phyloP scores from a whole-genome alignment of 139 green algal genomes.

The Volvox africanus region DNA sequence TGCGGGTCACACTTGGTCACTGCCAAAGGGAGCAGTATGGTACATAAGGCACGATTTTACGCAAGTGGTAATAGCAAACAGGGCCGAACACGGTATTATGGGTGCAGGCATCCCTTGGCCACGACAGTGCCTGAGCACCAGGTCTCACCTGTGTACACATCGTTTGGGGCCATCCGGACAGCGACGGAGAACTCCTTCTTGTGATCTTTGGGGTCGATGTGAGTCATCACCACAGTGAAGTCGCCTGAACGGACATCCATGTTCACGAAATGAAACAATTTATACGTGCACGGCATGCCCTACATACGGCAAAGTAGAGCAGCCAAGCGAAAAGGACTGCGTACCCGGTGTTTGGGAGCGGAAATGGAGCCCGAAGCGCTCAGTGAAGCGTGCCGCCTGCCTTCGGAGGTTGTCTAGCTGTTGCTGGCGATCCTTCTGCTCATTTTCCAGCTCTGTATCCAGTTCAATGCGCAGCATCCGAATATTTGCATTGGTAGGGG shows the following conservation, averaged over 20 bases:
- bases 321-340: no score
- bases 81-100: no score
- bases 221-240: constrained; percentile 24
- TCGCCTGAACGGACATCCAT: no score
- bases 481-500: no score
- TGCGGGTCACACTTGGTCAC: constrained; percentile 28
- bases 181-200: constrained; percentile 26
- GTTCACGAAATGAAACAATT: no score
- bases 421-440: background rate
- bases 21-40: background rate
- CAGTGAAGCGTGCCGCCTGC: background rate
- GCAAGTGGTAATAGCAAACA: no score
- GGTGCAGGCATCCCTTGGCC: no score
- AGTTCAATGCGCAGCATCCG: no score
- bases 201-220: constrained; percentile 29
- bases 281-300: background rate
- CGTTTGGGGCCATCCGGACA: background rate
- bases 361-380: constrained; percentile 20
- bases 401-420: background rate
- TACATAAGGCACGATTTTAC: no score
- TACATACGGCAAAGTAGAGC: no score
- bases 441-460: constrained; percentile 25
- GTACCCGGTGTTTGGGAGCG: background rate
- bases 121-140: no score
- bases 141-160: constrained; percentile 13